These are phyloP conservation scores for Colletotrichum filicis DNA, from an alignment of 2,329 filamentous ascomycete species.

Conservation along the genomic window DNA sequence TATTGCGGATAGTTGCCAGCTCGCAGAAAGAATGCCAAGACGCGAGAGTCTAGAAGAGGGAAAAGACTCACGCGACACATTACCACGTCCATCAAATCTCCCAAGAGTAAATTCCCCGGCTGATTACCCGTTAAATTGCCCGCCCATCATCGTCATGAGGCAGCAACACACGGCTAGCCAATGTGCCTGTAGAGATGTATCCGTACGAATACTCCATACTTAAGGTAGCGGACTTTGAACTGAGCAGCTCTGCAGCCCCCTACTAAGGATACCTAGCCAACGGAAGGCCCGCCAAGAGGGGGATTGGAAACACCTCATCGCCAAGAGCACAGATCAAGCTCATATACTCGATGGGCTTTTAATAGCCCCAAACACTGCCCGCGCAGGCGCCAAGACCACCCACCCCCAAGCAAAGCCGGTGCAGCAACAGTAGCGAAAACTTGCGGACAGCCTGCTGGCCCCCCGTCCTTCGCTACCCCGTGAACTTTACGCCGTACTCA, in stretches of 20 bases:
- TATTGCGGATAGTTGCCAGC: neutral
- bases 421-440: neutral
- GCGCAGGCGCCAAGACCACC: conserved; percentile 20
- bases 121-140: neutral
- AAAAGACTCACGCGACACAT: neutral
- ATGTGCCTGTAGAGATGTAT: no score
- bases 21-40: neutral
- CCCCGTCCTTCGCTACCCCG: no score
- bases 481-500: no score
- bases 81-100: neutral
- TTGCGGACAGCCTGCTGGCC: neutral
- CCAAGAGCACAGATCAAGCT: conserved; percentile 33
- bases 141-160: neutral
- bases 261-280: neutral
- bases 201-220: no score
- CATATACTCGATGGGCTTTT: conserved; percentile 28
- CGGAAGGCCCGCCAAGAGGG: conserved; percentile 18
- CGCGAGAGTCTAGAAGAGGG: neutral
- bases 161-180: neutral
- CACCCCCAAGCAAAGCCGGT: neutral
- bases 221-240: no score
- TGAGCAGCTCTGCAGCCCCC: no score
- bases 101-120: neutral
- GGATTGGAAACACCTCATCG: conserved; percentile 27
- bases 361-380: conserved; percentile 29